phyloP scores from a whole-genome alignment of 23 red algal genomes.

The Gracilaria vermiculophylla region DNA sequence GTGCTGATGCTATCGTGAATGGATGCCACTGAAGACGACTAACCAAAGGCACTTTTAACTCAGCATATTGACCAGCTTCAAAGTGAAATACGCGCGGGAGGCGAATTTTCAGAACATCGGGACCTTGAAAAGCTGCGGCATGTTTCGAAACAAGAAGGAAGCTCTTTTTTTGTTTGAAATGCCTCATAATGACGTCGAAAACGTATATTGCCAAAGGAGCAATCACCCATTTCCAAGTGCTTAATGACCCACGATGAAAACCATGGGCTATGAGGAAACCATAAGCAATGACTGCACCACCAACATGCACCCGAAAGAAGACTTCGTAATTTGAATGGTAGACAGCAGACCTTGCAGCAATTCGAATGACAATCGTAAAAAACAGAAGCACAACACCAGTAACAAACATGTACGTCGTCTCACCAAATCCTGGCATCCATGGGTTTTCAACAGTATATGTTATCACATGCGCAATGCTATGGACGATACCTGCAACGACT shows the following conservation, averaged over 20 bases:
- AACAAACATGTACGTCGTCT: constrained; percentile 50
- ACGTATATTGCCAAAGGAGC: constrained; percentile 64
- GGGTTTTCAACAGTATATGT: constrained; percentile 41
- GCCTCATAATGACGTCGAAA: constrained; percentile 37
- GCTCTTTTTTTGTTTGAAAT: constrained; percentile 40
- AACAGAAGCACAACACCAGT: constrained; percentile 62
- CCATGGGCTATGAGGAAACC: constrained; percentile 65
- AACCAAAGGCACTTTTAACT: constrained; percentile 70
- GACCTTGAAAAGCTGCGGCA: constrained; percentile 60
- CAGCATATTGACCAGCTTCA: constrained; percentile 85
- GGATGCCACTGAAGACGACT: constrained; percentile 84
- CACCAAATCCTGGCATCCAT: constrained; percentile 52
- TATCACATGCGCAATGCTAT: constrained; percentile 31
- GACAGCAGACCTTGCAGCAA: constrained; percentile 39
- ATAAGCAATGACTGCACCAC: constrained; percentile 46
- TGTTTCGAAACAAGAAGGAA: constrained; percentile 73
- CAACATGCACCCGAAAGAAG: constrained; percentile 73
- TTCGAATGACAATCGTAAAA: constrained; percentile 30
- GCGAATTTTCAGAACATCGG: constrained; percentile 60
- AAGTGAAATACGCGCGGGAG: constrained; percentile 77
- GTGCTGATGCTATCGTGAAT: constrained; percentile 71
- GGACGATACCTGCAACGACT: constrained; percentile 34
- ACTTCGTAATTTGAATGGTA: constrained; percentile 63
- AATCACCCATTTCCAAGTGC: constrained; percentile 84
- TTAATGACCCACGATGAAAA: constrained; percentile 48